Percentiles rank a stretch among this genome's conserved stretches.
phyloP scores from a whole-genome alignment of 495 filamentous ascomycete species.

The Beverwykella pulmonaria region DNA sequence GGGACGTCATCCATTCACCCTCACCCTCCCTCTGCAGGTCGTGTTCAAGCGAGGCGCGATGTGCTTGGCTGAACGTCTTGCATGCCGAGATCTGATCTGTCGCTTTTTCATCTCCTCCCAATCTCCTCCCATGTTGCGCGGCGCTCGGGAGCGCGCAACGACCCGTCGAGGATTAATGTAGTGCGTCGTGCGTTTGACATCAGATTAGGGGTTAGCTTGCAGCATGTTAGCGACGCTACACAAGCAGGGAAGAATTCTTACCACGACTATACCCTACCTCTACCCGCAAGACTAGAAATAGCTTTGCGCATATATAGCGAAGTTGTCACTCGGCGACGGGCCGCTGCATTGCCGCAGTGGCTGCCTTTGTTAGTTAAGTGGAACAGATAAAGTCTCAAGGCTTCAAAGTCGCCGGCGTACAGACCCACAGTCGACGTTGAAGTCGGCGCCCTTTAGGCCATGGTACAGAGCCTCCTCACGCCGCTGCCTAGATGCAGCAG shows the following conservation, averaged over 20 bases:
- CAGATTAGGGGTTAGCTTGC: slow-evolving; percentile 31
- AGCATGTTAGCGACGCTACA: slow-evolving; percentile 29
- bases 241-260: slow-evolving; percentile 24
- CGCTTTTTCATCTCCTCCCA: slow-evolving; percentile 2
- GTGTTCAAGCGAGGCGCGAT: not conserved
- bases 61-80: not conserved
- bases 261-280: not conserved
- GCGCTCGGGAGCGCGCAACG: slow-evolving; percentile 2
- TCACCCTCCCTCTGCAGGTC: too few species aligned
- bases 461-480: not conserved
- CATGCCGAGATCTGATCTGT: slow-evolving; percentile 5
- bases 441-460: slow-evolving; percentile 2
- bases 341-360: slow-evolving; percentile 11
- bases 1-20: not conserved
- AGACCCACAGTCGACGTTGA: not conserved
- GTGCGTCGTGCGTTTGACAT: slow-evolving; percentile 23
- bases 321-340: slow-evolving; percentile 18
- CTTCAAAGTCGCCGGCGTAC: slow-evolving; percentile 11
- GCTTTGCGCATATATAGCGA: slow-evolving; percentile 16
- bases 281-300: slow-evolving; percentile 22
- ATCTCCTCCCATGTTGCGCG: not conserved
- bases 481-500: slow-evolving; percentile 18
- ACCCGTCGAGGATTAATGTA: slow-evolving; percentile 2
- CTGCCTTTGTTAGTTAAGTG: slow-evolving; percentile 18
- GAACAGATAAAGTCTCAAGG: slow-evolving; percentile 22